Evolutionary conservation across 805 yeast genomes (phyloP).

Genomic region (Pichia ethanolica): DNA sequence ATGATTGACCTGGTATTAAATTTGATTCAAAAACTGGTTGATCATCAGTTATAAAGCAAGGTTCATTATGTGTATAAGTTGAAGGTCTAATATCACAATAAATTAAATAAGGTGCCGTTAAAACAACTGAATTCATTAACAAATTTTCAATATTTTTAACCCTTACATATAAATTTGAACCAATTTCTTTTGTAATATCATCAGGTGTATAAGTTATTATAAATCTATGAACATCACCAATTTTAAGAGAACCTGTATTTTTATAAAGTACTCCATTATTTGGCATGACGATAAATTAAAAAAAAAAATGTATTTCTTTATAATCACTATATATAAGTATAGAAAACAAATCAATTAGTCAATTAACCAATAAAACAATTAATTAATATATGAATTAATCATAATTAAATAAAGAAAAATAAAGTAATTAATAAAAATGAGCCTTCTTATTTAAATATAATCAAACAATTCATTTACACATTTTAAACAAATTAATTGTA

Average conservation of each 20-base stretch:
- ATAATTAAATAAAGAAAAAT: too few relatives aligned
- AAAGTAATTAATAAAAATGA: too few relatives aligned
- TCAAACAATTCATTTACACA: too few relatives aligned
- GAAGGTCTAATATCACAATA: conserved; percentile 74
- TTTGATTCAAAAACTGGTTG: conserved; percentile 73
- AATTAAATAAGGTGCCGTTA: conserved; percentile 83
- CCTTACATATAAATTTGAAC: conserved; percentile 39
- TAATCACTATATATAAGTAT: too few relatives aligned
- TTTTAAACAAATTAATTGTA: too few relatives aligned
- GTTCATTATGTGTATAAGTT: conserved; percentile 48
- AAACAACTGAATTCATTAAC: conserved; percentile 70
- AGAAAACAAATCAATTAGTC: too few relatives aligned
- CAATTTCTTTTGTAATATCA: conserved; percentile 4
- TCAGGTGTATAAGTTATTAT: conserved; percentile 36
- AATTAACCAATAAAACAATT: too few relatives aligned
- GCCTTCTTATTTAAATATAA: too few relatives aligned
- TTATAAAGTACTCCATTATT: conserved; percentile 14
- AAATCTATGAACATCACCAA: conserved; percentile 56
- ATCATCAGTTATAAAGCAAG: conserved; percentile 62
- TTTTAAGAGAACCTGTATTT: conserved; percentile 34
- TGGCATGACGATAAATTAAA: too few relatives aligned
- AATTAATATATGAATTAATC: too few relatives aligned
- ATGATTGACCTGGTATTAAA: conserved; percentile 58
- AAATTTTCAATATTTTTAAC: conserved; percentile 67
- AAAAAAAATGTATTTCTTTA: too few relatives aligned